These are phyloP conservation scores for Suhomyces canberraensis DNA, from an alignment of 805 yeast species.

Conservation along the genomic window DNA sequence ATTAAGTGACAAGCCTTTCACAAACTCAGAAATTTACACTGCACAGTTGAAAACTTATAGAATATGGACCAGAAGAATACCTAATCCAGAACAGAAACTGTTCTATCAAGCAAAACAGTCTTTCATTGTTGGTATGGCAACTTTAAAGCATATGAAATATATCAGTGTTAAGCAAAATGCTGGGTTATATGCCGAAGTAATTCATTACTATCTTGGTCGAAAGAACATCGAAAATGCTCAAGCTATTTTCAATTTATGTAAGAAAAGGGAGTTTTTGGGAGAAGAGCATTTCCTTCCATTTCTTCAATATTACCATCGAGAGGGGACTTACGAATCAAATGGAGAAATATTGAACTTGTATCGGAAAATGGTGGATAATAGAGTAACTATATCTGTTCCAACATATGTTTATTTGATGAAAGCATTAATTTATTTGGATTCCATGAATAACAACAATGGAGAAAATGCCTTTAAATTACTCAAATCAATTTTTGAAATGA, in stretches of 20 bases:
- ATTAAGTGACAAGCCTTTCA: slow-evolving; percentile 27
- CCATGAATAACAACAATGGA: slow-evolving; percentile 20
- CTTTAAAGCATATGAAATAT: slow-evolving; percentile 9
- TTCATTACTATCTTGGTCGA: slow-evolving; percentile 19
- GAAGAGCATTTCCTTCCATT: slow-evolving; percentile 33
- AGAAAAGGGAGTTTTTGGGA: slow-evolving; percentile 13
- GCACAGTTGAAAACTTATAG: slow-evolving; percentile 29
- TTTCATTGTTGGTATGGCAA: slow-evolving; percentile 11
- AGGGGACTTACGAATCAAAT: slow-evolving; percentile 16
- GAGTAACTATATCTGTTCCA: slow-evolving; percentile 21
- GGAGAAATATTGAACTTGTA: slow-evolving; percentile 28
- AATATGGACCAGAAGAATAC: slow-evolving; percentile 22
- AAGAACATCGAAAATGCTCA: slow-evolving; percentile 18
- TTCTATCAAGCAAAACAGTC: slow-evolving; percentile 10
- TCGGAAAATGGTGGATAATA: slow-evolving; percentile 29
- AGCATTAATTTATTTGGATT: slow-evolving; percentile 25
- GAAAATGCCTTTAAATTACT: slow-evolving; percentile 29
- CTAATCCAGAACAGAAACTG: slow-evolving; percentile 7
- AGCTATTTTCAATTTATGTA: slow-evolving; percentile 16
- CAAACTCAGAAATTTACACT: slow-evolving; percentile 22
- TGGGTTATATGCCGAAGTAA: slow-evolving; percentile 24
- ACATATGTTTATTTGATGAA: slow-evolving; percentile 31
- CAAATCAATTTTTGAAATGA: slow-evolving; percentile 29
- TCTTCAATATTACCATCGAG: slow-evolving; percentile 18
- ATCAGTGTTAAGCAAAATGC: slow-evolving; percentile 10